A percentile compares a stretch with the other conserved stretches of the same genome.
These are phyloP conservation scores for Citrullus mucosospermus DNA, from an alignment of 306 rosid species.

Conservation along the genomic window DNA sequence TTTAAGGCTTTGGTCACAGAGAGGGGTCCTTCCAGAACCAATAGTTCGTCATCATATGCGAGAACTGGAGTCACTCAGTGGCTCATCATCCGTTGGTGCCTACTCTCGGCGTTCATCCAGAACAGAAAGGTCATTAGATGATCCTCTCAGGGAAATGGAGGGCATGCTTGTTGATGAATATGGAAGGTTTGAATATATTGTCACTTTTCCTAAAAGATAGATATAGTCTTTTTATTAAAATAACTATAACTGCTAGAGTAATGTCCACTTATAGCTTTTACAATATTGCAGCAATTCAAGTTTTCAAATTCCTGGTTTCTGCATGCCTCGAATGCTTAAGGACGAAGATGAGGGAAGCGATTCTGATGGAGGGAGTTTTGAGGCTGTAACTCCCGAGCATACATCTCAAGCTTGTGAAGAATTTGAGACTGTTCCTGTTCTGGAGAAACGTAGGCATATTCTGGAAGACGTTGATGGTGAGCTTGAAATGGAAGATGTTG, in stretches of 20 bases:
- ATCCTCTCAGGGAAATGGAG: conserved; percentile 96
- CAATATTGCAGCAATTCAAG: conserved; percentile 66
- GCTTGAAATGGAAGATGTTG: conserved; percentile 98
- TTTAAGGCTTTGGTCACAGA: conserved; percentile 77
- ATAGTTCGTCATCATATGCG: conserved; percentile 67
- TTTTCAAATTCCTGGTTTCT: conserved; percentile 87
- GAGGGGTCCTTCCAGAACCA: conserved; percentile 68
- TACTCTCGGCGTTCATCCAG: conserved; percentile 59
- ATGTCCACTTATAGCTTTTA: conserved; percentile 11
- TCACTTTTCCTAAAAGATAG: neutral
- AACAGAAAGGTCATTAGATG: conserved; percentile 84
- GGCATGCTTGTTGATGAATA: conserved; percentile 98
- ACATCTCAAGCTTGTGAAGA: conserved; percentile 33
- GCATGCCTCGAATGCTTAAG: conserved; percentile 77
- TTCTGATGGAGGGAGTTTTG: conserved; percentile 86
- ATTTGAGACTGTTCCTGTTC: conserved; percentile 24
- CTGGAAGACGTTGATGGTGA: conserved; percentile 96
- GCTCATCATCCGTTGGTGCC: conserved; percentile 46
- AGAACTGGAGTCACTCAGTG: conserved; percentile 44
- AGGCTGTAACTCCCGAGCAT: conserved; percentile 94
- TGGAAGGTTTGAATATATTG: conserved; percentile 72
- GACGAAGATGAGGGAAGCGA: conserved; percentile 87
- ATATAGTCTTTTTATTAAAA: neutral
- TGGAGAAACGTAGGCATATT: conserved; percentile 73
- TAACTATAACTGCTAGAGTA: neutral